Conservation (phyloP, 2,329 filamentous ascomycete species). For the Colletotrichum tabaci region DNA sequence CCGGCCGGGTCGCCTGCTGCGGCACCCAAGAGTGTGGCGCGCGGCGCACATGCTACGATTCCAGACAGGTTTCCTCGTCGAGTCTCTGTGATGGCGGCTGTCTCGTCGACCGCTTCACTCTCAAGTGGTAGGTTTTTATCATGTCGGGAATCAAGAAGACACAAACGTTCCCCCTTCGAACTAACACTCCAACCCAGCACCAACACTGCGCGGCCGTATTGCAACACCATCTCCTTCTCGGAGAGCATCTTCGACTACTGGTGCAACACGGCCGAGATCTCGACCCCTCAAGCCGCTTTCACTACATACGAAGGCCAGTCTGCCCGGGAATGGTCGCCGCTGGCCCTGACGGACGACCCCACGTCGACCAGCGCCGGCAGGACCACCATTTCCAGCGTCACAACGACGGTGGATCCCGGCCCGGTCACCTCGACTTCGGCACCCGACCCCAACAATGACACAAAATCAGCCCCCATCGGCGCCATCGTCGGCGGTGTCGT, state of each 20-base stretch:
- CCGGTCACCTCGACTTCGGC: not conserved
- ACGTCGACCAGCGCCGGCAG: constrained; percentile 5
- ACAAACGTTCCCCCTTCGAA: not conserved
- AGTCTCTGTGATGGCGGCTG: constrained; percentile 60
- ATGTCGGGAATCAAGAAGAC: no score
- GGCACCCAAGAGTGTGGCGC: constrained; percentile 52
- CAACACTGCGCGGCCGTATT: constrained; percentile 53
- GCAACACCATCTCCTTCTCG: constrained; percentile 62
- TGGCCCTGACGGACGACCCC: constrained; percentile 34
- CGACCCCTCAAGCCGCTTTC: constrained; percentile 52
- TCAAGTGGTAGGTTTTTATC: constrained; percentile 60
- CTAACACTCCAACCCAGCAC: constrained; percentile 53
- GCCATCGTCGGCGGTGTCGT: constrained; percentile 57
- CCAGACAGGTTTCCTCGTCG: constrained; percentile 50
- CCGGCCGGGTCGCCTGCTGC: constrained; percentile 62
- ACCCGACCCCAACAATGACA: constrained; percentile 19
- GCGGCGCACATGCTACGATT: constrained; percentile 57
- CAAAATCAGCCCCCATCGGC: constrained; percentile 48
- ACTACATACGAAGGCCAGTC: constrained; percentile 60
- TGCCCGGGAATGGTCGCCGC: constrained; percentile 48
- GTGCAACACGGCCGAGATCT: constrained; percentile 55
- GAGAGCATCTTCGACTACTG: constrained; percentile 61
- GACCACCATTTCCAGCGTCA: constrained; percentile 12
- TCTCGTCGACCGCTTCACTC: constrained; percentile 55
- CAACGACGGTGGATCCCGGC: not conserved